Base-by-base conservation (phyloP, 2,329 filamentous ascomycete genomes). In the Penicillium sp. region DNA sequence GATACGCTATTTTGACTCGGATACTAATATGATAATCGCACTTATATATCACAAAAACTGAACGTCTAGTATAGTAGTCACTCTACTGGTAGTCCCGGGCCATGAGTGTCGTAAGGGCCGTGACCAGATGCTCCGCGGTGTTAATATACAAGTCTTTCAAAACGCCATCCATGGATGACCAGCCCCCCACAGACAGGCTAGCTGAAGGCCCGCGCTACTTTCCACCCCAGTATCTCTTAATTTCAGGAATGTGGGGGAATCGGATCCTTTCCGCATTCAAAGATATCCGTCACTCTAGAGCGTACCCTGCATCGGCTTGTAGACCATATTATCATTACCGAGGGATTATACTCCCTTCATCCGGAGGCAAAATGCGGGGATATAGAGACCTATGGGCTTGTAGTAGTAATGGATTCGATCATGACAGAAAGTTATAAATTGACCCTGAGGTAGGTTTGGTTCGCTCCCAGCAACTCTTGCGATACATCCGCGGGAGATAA, bases 181-280 rank as follows among this genome's bases (percentile, higher is more conserved):
- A 21, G 19, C 18, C 19, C 10, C 11, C 21, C 37, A 23, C 3
- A 40, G 23, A 14, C 10, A 23, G 37, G 14, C 21, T 23, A 40
- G 16, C 21, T n/a, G 5, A 42, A 18, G 28, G 16, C 3, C 14
- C 19, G 40, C 11, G 23, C 40, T 28, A 13, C 3, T 9, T 42
- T 42, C 13, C 21, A 24, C 11, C 10, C 21, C 13, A 9, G 13
- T 16, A 13, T 2, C n/a, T 43, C 23, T 26, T 16, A 18, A 16
- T 9, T 10, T 8, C 18, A 21, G 9, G n/a, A 45, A 14, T 45
- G 42, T 16, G 42, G 42, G 21, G 42, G 21, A 43, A 21, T 23
- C 42, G 42, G 42, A 29, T 45, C 28, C 26, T 45, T 45, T 45
- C 42, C 42, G 42, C 42, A 31, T 45, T n/a, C 18, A 33, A 21